Percentiles rank a stretch among this genome's conserved stretches.
These are phyloP conservation scores for Eucalyptus regnans DNA, from an alignment of 345 rosid genomes.

Conservation along the genomic window DNA sequence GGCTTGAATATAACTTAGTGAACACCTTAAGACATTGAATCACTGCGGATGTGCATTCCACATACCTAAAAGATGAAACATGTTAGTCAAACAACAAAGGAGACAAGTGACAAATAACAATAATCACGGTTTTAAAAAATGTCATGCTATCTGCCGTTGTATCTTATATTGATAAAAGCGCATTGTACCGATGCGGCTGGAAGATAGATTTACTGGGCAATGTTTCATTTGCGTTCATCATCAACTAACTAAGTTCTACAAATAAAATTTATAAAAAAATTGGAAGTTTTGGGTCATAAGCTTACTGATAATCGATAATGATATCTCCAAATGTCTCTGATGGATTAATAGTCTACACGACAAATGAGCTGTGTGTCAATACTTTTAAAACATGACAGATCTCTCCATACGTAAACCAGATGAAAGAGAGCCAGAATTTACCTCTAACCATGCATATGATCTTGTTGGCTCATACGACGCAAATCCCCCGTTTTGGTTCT, in stretches of 20 bases:
- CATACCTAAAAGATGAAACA: slow-evolving; percentile 26
- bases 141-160: background rate
- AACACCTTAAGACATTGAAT: slow-evolving; percentile 45
- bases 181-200: background rate
- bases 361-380: background rate
- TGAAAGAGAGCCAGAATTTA: background rate
- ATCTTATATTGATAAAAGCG: background rate
- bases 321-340: slow-evolving; percentile 57
- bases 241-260: background rate
- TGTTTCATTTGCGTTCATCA: background rate
- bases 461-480: slow-evolving; percentile 68
- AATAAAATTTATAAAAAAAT: background rate
- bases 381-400: background rate
- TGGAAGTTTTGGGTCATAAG: background rate
- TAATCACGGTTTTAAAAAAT: background rate
- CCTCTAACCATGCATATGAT: slow-evolving; percentile 68
- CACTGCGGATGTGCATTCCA: slow-evolving; percentile 76
- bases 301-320: slow-evolving; percentile 65
- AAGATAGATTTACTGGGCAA: background rate
- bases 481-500: slow-evolving; percentile 64
- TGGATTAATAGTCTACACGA: slow-evolving; percentile 53
- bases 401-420: background rate
- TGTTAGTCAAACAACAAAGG: background rate
- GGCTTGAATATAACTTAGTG: slow-evolving; percentile 2
- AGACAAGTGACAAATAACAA: background rate